Evolutionary conservation across 345 rosid genomes (phyloP).

Genomic region (Acer campestre): DNA sequence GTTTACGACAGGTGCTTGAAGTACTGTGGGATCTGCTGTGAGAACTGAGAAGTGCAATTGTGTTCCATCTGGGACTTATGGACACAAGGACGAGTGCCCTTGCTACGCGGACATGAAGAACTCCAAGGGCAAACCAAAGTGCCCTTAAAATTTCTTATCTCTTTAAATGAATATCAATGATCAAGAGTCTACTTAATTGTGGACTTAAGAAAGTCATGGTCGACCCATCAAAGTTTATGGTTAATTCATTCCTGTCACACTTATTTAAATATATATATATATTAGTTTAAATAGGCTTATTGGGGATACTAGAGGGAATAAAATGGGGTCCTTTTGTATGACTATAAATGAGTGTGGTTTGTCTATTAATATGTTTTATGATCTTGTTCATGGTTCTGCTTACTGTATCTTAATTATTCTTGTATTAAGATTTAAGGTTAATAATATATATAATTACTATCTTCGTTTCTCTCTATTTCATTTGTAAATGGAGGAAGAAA

Average conservation of each 20-base stretch:
- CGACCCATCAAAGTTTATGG: not conserved
- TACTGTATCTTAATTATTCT: not conserved
- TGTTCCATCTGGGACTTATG: conserved; percentile 89
- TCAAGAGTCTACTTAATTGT: not conserved
- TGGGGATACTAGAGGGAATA: not conserved
- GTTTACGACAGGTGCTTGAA: conserved; percentile 60
- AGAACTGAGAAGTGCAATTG: conserved; percentile 74
- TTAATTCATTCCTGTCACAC: not conserved
- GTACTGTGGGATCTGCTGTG: conserved; percentile 87
- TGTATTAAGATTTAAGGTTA: not conserved
- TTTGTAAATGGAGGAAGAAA: no score
- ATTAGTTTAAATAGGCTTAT: no score
- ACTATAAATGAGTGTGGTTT: not conserved
- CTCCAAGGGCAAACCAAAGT: conserved; percentile 69
- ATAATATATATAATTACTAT: no score
- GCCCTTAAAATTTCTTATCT: conserved; percentile 54
- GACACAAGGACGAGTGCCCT: conserved; percentile 77
- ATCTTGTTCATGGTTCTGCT: not conserved
- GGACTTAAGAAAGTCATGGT: not conserved
- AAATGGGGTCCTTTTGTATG: conserved; percentile 9
- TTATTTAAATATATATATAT: not conserved
- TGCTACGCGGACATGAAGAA: conserved; percentile 72
- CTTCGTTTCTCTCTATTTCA: not conserved
- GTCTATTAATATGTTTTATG: no score
- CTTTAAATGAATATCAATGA: not conserved